These are phyloP conservation scores for Laguncularia racemosa DNA, from an alignment of 345 rosid genomes.

Conservation along the genomic window DNA sequence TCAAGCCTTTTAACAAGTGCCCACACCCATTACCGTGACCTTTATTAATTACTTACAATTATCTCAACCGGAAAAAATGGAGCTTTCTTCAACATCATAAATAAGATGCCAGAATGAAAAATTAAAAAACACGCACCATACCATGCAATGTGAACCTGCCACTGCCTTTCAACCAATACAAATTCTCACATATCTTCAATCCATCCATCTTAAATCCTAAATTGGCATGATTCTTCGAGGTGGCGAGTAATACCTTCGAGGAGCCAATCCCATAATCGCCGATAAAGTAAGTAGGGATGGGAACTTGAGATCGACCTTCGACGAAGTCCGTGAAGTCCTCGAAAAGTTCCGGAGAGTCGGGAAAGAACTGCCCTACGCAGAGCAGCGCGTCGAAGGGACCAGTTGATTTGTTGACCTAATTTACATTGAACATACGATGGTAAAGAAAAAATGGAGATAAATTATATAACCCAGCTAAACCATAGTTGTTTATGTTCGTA, in stretches of 20 bases:
- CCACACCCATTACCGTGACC: no score
- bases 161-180: constrained; percentile 86
- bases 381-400: constrained; percentile 80
- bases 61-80: no score
- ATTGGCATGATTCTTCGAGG: constrained; percentile 43
- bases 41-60: no score
- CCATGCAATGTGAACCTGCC: constrained; percentile 78
- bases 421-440: background rate
- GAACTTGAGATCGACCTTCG: constrained; percentile 60
- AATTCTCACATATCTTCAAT: constrained; percentile 44
- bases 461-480: background rate
- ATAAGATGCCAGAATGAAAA: no score
- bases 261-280: constrained; percentile 79
- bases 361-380: constrained; percentile 87
- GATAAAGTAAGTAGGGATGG: constrained; percentile 77
- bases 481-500: background rate
- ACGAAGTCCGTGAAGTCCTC: constrained; percentile 53
- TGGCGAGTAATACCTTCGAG: constrained; percentile 42
- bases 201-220: constrained; percentile 91
- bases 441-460: constrained; percentile 13
- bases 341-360: constrained; percentile 46
- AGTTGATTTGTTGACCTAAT: constrained; percentile 69
- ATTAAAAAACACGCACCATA: constrained; percentile 7
- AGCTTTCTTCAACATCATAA: no score
- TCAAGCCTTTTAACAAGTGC: no score